Base-by-base conservation (phyloP, 2,329 filamentous ascomycete genomes). In the Colletotrichum gigasporum region DNA sequence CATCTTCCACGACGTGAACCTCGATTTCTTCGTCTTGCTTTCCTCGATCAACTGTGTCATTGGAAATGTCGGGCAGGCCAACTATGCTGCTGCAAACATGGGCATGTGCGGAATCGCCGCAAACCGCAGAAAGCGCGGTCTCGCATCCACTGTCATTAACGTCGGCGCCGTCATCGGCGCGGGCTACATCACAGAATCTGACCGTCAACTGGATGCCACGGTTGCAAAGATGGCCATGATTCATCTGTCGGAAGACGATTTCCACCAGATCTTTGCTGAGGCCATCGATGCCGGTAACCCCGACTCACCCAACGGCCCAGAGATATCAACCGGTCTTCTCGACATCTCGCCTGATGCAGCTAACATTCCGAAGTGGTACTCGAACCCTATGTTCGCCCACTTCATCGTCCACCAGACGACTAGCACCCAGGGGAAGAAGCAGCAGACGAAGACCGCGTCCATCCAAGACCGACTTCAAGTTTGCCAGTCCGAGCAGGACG, bases 201-300 rank as follows among this genome's bases (percentile, higher is more conserved):
- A 37, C n/a, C 14, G 32, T 20, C 30, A 34, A 34, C 39, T 42
- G 5, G 35, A 54, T 16, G 12, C 44, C 11, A 54, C 51, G 8
- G 37, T 54, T 5, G 18, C 32, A 6, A 53, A 53, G 34, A 39
- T 53, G 34, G 50, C 50, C 11, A 24, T 53, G 34, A 41, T 53
- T 10, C 50, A 39, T 16, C 22, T 53, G 9, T 54, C 65, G 1
- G 70, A 70, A 56, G 53, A 65, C 1, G 80, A 82, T 18, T 69
- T 82, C 5, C 79, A 80, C 59, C 71, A 78, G 6, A 65, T 77
- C 18, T 79, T 83, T 47, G 78, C 79, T 1, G 79, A 83, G 63
- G 78, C 75, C 0, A 74, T 83, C 4, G 44, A 76, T 0, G 71
- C 73, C 24, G 76, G 79, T 16, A 70, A 57, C 7, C 72, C 72